Evolutionary conservation across 2,329 filamentous ascomycete genomes (phyloP), one percentile per base, ranked within the genome.

Genomic region (Xylariales sp.): DNA sequence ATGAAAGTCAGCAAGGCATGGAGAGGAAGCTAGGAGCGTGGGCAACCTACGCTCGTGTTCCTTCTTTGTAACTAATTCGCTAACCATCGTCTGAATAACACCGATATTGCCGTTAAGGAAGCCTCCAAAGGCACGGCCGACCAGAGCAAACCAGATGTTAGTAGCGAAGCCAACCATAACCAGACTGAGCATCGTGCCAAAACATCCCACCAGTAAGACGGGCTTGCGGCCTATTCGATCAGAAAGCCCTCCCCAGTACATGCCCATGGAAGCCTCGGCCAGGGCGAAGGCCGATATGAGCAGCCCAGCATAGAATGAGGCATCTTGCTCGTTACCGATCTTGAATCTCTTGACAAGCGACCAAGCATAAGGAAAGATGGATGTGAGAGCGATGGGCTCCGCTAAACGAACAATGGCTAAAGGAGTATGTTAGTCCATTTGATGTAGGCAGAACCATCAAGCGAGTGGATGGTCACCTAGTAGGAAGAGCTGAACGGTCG

Each of bases 321-420:
- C 86, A 78, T 90, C 79, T 65, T 78, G 70, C 51, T 81, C 78
- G 53, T 78, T 74, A 47, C 84, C 86, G 52, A 90, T 74, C 29
- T 86, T 58, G 63, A 88, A 88, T 52, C 80, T 74, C 63, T 86
- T 86, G 51, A 91, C 82, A 52, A 91, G 80, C 46, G 84, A 77
- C 85, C 86, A 94, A 46, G 87, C 87, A 63, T 95, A 96, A 15
- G 90, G 90, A 55, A 91, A 94, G 63, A 95, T 93, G 57, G 87
- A 93, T 2, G 89, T 95, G 49, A 96, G 77, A 38, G 90, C 89
- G 54, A 96, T 91, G 16, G 90, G 90, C 64, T 96, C 90, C 40
- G 89, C 87, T 51, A 96, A 80, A 48, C 90, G 88, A 59, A 94
- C 90, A 71, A 95, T 88, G 61, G 88, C 89, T 95, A 54, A 20